Evolutionary conservation across 2,329 filamentous ascomycete genomes (phyloP), one percentile per base, ranked within the genome.

Genomic region (Fusarium nematophilum): DNA sequence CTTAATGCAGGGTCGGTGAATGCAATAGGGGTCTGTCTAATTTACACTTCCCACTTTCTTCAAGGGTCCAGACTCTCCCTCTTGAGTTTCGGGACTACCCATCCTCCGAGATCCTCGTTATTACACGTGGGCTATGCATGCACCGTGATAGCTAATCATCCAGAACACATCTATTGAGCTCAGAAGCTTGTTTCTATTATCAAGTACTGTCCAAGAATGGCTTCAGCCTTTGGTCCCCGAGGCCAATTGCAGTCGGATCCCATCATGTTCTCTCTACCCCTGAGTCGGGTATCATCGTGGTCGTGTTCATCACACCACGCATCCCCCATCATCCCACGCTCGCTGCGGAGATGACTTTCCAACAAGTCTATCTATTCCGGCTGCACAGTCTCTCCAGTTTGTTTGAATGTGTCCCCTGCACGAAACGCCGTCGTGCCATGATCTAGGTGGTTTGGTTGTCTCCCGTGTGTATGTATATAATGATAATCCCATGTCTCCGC

Each of bases 1-100:
- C 31, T 37, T 49, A 17, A 33, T 42, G 17, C 38, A n/a, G 34
- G 27, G 33, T 39, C 30, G 39, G 27, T 42, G 46, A 26, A 29
- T 26, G 38, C 48, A 65, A 64, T 62, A 64, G 60, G 61, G 60
- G 61, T 51, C 47, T 58, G 61, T 54, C 47, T 62, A 64, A 64
- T 64, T 64, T 64, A 48, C 48, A 43, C 40, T 49, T 56, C 48
- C 52, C 56, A n/a, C 59, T 58, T 64, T 46, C 30, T 29, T 36
- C 37, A 51, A 43, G 37, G 38, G 47, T 43, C 43, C 21, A 36
- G 46, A 9, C 21, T 21, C 4, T 29, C 34, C 26, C 26, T 10
- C 29, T 23, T 14, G 30, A 46, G 14, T 26, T 26, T 38, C 33
- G 30, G 44, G 21, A 18, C 25, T n/a, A 15, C 18, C 9, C 13